A percentile compares a stretch with the other conserved stretches of the same genome.
Conservation (phyloP, 306 rosid genomes). For the Rosa multiflora region DNA sequence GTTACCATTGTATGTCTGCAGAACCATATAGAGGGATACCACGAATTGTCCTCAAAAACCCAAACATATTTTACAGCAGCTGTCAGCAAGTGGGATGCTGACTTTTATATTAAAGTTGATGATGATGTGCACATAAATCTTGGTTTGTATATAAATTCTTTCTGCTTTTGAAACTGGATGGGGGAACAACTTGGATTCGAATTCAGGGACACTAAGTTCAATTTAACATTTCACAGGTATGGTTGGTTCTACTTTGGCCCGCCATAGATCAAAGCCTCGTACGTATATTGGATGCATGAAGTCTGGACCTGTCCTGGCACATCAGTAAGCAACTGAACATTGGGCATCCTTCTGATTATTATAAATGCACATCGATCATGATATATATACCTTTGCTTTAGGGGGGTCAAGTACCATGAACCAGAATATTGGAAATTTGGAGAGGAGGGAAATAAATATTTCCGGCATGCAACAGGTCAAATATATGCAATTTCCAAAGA, state of each 20-base stretch:
- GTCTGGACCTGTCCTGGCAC: conserved; percentile 60
- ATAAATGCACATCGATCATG: conserved; percentile 4
- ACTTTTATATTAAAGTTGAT: conserved; percentile 61
- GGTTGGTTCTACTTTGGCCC: conserved; percentile 60
- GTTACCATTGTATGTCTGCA: conserved; percentile 26
- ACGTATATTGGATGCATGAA: conserved; percentile 66
- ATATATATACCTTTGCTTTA: conserved; percentile 16
- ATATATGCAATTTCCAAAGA: conserved; percentile 55
- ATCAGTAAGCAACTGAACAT: conserved; percentile 40
- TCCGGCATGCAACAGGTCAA: conserved; percentile 64
- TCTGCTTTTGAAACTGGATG: neutral
- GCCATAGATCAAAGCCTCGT: conserved; percentile 58
- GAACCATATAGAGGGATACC: conserved; percentile 64
- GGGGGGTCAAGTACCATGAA: conserved; percentile 55
- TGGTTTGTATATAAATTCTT: conserved; percentile 31
- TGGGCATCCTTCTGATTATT: conserved; percentile 1
- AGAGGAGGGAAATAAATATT: conserved; percentile 62
- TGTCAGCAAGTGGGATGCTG: conserved; percentile 63
- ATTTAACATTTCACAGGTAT: conserved; percentile 37
- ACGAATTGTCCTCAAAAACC: conserved; percentile 58
- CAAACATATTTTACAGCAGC: conserved; percentile 52
- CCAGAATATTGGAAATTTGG: conserved; percentile 71
- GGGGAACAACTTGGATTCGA: neutral
- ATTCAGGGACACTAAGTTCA: conserved; percentile 1
- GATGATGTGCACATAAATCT: conserved; percentile 65